These are phyloP conservation scores for Dothideomycetes sp. DNA, from an alignment of 2,329 filamentous ascomycete genomes.

Conservation along the genomic window DNA sequence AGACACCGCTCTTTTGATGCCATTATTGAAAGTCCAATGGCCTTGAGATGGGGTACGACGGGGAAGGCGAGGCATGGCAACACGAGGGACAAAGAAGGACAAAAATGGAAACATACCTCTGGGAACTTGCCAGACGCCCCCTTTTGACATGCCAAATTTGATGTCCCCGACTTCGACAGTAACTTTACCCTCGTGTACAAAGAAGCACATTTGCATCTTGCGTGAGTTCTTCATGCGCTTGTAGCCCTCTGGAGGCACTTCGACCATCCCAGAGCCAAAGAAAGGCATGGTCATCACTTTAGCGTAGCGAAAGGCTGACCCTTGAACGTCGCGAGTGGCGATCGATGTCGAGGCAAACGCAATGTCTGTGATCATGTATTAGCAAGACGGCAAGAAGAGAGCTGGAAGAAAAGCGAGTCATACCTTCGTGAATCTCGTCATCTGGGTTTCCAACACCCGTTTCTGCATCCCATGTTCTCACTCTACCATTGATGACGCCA, in stretches of 20 bases:
- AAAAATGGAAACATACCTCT: constrained; percentile 54
- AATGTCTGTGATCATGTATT: constrained; percentile 34
- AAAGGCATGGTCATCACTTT: constrained; percentile 79
- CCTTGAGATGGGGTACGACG: no score
- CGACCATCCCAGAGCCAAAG: constrained; percentile 82
- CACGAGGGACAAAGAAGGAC: constrained; percentile 9
- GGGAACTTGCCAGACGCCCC: constrained; percentile 89
- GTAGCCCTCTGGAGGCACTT: constrained; percentile 69
- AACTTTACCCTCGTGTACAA: constrained; percentile 74
- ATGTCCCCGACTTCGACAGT: constrained; percentile 66
- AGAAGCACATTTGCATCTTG: constrained; percentile 96
- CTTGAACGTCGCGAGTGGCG: constrained; percentile 45
- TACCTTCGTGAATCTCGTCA: constrained; percentile 32
- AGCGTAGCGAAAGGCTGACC: constrained; percentile 71
- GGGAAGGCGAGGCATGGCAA: no score
- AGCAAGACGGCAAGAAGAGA: no score
- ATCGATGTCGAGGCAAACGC: constrained; percentile 49
- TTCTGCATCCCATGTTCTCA: constrained; percentile 43
- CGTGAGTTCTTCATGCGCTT: constrained; percentile 88
- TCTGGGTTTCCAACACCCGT: constrained; percentile 17
- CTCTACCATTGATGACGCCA: constrained; percentile 52
- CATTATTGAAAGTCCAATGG: no score
- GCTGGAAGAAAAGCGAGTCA: no score
- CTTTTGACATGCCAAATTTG: constrained; percentile 71
- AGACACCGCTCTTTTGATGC: no score